These are phyloP conservation scores for Glycine soja DNA, from an alignment of 306 rosid species.

Conservation along the genomic window DNA sequence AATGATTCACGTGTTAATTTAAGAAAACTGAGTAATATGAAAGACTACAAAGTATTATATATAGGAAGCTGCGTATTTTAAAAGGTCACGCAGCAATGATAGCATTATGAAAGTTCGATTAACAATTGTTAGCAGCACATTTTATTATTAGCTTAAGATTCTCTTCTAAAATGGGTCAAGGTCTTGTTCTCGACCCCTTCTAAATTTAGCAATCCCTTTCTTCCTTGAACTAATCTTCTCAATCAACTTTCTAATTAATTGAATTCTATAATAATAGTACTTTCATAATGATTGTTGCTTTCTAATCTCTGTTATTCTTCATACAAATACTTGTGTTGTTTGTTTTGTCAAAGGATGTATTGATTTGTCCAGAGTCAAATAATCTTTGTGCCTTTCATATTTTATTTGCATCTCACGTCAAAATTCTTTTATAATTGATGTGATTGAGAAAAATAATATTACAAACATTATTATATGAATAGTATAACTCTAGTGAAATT, in stretches of 20 bases:
- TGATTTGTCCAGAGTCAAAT: slow-evolving; percentile 10
- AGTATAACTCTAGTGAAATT: not conserved
- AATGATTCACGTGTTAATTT: not conserved
- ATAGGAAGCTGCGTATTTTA: not conserved
- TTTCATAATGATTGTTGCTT: not conserved
- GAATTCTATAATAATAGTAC: not conserved
- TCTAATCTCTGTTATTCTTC: slow-evolving; percentile 18
- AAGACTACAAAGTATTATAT: not conserved
- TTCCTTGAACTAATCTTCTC: not conserved
- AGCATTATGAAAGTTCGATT: not conserved
- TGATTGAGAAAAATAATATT: not conserved
- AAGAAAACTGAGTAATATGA: too few species aligned
- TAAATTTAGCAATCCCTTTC: slow-evolving; percentile 12
- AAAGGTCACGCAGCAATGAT: not conserved
- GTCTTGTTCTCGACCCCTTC: slow-evolving; percentile 35
- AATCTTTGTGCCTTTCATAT: slow-evolving; percentile 3
- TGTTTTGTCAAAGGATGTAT: slow-evolving; percentile 4
- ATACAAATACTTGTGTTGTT: not conserved
- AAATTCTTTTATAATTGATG: not conserved
- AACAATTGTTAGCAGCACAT: not conserved
- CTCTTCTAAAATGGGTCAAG: slow-evolving; percentile 14
- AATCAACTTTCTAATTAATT: slow-evolving; percentile 45
- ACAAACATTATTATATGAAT: not conserved
- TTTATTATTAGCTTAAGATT: slow-evolving; percentile 15
- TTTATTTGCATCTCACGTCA: not conserved